Evolutionary conservation across 257 asterid genomes (phyloP).

Genomic region (Fraxinus anomala): DNA sequence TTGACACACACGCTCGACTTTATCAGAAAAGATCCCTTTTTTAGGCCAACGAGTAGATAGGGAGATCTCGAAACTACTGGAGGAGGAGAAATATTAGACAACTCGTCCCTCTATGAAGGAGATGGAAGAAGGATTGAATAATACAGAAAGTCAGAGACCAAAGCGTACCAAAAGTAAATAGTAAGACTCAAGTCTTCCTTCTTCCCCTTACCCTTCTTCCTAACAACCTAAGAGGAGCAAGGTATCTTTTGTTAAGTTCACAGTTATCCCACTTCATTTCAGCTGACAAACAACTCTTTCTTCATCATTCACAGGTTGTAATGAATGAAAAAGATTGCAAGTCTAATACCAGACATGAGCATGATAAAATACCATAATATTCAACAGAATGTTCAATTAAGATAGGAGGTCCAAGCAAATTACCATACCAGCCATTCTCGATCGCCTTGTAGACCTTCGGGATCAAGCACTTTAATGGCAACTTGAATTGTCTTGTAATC

Average conservation of each 20-base stretch:
- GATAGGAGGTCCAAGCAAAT: conserved; percentile 5
- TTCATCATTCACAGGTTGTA: not conserved
- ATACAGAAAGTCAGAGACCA: not conserved
- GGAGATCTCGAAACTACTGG: not conserved
- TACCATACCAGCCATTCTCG: conserved; percentile 99
- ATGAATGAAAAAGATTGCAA: not conserved
- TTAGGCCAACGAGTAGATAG: not conserved
- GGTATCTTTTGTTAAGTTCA: not conserved
- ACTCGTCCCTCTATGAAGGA: not conserved
- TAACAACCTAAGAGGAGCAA: not conserved
- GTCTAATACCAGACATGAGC: not conserved
- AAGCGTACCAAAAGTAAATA: not conserved
- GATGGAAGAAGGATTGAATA: not conserved
- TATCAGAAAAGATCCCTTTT: not conserved
- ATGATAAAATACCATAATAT: not conserved
- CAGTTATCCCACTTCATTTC: not conserved
- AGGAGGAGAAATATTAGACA: not conserved
- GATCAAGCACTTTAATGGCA: conserved; percentile 93
- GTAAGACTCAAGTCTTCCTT: not conserved
- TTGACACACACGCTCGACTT: not conserved
- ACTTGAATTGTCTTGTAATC: conserved; percentile 62
- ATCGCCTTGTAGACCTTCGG: conserved; percentile 89
- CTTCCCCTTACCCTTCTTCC: not conserved
- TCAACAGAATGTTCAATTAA: not conserved
- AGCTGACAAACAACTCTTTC: not conserved